phyloP scores from a whole-genome alignment of 2,329 filamentous ascomycete genomes.

The Leptodontidium sp. region DNA sequence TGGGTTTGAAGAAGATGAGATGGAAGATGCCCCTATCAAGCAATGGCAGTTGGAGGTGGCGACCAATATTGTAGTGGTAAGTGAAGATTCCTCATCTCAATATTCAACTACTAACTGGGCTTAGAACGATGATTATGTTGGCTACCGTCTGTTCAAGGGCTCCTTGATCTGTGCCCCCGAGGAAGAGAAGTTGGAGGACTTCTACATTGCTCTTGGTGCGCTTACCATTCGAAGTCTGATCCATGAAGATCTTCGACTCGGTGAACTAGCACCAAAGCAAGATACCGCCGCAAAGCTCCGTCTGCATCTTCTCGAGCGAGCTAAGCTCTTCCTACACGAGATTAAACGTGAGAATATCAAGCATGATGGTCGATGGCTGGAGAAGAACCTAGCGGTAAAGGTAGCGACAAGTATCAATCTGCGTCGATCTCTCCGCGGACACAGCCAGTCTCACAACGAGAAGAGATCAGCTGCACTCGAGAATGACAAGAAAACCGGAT shows the following conservation, averaged over 20 bases:
- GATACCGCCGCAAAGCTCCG: conserved; percentile 73
- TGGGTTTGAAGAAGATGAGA: conserved; percentile 54
- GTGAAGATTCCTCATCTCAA: conserved; percentile 10
- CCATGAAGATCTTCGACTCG: conserved; percentile 76
- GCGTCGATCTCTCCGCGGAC: conserved; percentile 76
- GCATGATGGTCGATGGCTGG: conserved; percentile 89
- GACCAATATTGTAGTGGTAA: conserved; percentile 71
- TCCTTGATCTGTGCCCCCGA: conserved; percentile 86
- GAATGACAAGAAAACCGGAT: conserved; percentile 60
- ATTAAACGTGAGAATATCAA: conserved; percentile 76
- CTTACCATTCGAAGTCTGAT: conserved; percentile 79
- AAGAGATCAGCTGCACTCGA: conserved; percentile 79
- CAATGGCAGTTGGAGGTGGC: conserved; percentile 78
- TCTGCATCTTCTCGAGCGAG: conserved; percentile 85
- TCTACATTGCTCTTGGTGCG: conserved; percentile 85
- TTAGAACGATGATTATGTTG: conserved; percentile 81
- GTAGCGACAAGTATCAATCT: conserved; percentile 82
- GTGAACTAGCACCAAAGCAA: conserved; percentile 68
- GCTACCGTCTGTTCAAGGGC: conserved; percentile 87
- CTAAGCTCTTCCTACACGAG: conserved; percentile 88
- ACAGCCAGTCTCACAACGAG: conserved; percentile 73
- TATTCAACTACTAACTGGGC: conserved; percentile 21
- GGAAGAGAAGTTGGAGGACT: conserved; percentile 84
- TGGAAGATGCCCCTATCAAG: conserved; percentile 51
- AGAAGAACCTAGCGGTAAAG: conserved; percentile 81